Evolutionary conservation across 2,329 filamentous ascomycete species (phyloP).

Genomic region (Peltaster fructicola): DNA sequence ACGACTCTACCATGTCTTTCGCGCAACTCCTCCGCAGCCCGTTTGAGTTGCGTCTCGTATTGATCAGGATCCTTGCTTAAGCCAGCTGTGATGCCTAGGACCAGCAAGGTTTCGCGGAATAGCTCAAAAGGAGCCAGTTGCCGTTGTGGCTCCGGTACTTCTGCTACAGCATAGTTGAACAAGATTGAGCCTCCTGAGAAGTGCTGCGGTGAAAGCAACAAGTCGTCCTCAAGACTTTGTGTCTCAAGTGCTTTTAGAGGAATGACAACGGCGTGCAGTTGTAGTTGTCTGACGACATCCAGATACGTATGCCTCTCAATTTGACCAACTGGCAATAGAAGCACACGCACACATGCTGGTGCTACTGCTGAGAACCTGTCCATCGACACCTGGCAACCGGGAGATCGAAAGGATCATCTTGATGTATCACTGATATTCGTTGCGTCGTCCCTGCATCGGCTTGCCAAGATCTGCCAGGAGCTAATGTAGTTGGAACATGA

Average conservation of each 20-base stretch:
- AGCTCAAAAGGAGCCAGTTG: constrained; percentile 77
- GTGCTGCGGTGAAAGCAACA: constrained; percentile 55
- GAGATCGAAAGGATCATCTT: too few relatives aligned
- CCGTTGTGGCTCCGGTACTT: constrained; percentile 62
- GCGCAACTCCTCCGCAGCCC: constrained; percentile 13
- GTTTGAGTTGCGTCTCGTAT: constrained; percentile 12
- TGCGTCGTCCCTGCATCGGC: too few relatives aligned
- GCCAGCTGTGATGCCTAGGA: constrained; percentile 76
- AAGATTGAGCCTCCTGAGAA: constrained; percentile 75
- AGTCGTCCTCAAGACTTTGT: constrained; percentile 4
- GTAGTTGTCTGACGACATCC: constrained; percentile 60
- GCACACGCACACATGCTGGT: constrained; percentile 74
- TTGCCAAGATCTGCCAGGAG: constrained; percentile 2
- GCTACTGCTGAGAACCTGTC: constrained; percentile 83
- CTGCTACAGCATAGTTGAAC: constrained; percentile 70
- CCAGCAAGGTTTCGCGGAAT: constrained; percentile 64
- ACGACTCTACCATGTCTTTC: constrained; percentile 18
- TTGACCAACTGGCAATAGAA: constrained; percentile 71
- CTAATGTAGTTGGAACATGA: too few relatives aligned
- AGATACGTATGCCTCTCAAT: constrained; percentile 70
- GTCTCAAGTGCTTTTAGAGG: constrained; percentile 4
- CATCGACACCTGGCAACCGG: constrained; percentile 8
- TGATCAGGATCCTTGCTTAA: constrained; percentile 39
- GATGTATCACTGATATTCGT: too few relatives aligned
- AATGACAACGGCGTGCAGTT: constrained; percentile 59